phyloP scores from a whole-genome alignment of 306 rosid genomes.

The Macrotyloma uniflorum region DNA sequence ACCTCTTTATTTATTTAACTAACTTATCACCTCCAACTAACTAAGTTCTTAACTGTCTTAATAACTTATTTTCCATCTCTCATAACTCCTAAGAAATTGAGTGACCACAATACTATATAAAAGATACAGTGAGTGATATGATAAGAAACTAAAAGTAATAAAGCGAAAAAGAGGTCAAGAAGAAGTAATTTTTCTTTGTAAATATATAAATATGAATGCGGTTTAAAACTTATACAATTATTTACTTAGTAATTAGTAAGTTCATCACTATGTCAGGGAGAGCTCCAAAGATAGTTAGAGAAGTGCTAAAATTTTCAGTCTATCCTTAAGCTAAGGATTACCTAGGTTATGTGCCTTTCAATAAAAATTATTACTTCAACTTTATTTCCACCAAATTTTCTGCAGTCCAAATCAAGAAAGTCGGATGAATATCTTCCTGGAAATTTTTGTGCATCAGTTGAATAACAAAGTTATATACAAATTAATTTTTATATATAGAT shows the following conservation, averaged over 20 bases:
- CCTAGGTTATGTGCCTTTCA: neutral
- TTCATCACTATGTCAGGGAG: neutral
- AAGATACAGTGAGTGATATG: too few relatives aligned
- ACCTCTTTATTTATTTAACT: neutral
- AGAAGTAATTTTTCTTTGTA: neutral
- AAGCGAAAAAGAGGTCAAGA: too few relatives aligned
- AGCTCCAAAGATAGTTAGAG: neutral
- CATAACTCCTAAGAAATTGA: neutral
- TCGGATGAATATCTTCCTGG: too few relatives aligned
- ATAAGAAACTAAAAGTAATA: neutral
- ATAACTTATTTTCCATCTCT: neutral
- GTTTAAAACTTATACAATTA: neutral
- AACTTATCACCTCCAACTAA: neutral
- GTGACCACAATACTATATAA: neutral
- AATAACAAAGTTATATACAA: too few relatives aligned
- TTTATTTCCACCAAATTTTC: too few relatives aligned
- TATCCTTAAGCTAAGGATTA: neutral
- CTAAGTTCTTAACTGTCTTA: neutral
- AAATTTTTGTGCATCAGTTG: too few relatives aligned
- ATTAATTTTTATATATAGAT: too few relatives aligned
- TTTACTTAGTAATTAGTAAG: neutral
- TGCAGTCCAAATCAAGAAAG: too few relatives aligned
- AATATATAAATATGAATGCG: neutral
- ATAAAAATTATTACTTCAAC: neutral
- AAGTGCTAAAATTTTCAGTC: neutral